Base-by-base conservation (phyloP, 2,329 filamentous ascomycete species). In the Cryphonectria japonica region DNA sequence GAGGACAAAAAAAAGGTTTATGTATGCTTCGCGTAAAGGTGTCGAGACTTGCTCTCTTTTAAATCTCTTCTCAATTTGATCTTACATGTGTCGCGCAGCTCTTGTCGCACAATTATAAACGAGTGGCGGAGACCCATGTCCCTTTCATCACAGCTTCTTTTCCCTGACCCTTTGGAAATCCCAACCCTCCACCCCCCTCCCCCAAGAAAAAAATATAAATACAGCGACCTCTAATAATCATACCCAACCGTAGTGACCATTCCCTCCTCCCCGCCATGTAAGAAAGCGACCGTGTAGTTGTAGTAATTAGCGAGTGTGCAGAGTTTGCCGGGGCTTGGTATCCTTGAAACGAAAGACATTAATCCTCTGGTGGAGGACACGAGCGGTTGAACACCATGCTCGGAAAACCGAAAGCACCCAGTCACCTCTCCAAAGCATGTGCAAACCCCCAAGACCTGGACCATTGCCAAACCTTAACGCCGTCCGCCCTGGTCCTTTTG, bases 221-320 rank as follows among this genome's bases (percentile, higher is more conserved):
- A 64, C 66, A 71, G 26, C 68, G 46, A 67, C 66, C 62, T 71
- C 70, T 71, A 71, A 37, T 57, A 65, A 52, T 22, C 63, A 52
- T 65, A 43, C 62, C 70, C 70, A 29, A 43, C 41, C 66, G 34
- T 67, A 63, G 43, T 43, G 22, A 52, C 41, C 34, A 29, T 39
- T 43, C 50, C 60, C 60, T 41, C 43, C 29, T 57, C 54, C 52
- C 62, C 61, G 26, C 59, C 29, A 32, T 65, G 63, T 69, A 57
- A 62, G 69, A 57, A 66, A 71, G 50, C 70, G 70, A 71, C 70
- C 70, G 70, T 71, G 59, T 66, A 37, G 50, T 62, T 71, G 62
- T 69, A 62, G 62, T 71, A 60, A 71, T 69, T 71, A 71, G 70
- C 70, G 67, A 71, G 67, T 68, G 70, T 67, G 46, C 59, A 67